Base-by-base conservation (phyloP, 2,329 filamentous ascomycete genomes). In the Fusarium tupiense region DNA sequence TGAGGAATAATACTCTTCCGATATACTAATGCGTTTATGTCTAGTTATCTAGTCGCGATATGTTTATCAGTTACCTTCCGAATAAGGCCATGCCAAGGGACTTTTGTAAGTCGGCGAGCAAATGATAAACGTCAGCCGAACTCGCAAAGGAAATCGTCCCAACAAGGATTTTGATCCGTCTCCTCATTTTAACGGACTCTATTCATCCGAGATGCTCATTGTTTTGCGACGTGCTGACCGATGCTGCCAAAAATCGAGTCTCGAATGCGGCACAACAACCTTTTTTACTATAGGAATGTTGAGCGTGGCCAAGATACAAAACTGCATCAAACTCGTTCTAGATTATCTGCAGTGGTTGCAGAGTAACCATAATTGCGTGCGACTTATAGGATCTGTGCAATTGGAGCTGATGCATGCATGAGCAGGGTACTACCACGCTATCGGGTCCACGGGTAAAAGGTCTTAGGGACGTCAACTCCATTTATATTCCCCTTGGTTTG, bases 1-100 rank as follows among this genome's bases (percentile, higher is more conserved):
- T 37, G 5, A 29, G 17, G n/a, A 35, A 44, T 17, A 41, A 57
- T 57, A 26, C 38, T 63, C 37, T 53, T 61, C 17, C 20, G 49
- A 58, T 17, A 20, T 49, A 52, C 26, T 17, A 12, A 46, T 26
- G 26, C 43, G 26, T 26, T 24, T 13, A n/a, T 11, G 17, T 38
- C 17, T 7, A 33, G 19, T 22, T 35, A 40, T 17, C 19, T 26
- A 38, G 10, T 53, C n/a, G 24, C 16, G 24, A 40, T 11, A 46
- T 20, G 49, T 46, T 63, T 56, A 64, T 62, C 54, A 43, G 38
- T 59, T 69, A 77, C 72, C 76, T 78, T 76, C 76, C 74, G 31
- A 35, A 77, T 72, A 37, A 38, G 67, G 72, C 47, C 54, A 29
- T 46, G 41, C 44, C 38, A 46, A 52, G 72, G 71, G 52, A 77